A percentile compares a stretch with the other conserved stretches of the same genome.
Evolutionary conservation across 2,329 filamentous ascomycete species (phyloP).

Genomic region (Myriosclerotinia scirpicola): DNA sequence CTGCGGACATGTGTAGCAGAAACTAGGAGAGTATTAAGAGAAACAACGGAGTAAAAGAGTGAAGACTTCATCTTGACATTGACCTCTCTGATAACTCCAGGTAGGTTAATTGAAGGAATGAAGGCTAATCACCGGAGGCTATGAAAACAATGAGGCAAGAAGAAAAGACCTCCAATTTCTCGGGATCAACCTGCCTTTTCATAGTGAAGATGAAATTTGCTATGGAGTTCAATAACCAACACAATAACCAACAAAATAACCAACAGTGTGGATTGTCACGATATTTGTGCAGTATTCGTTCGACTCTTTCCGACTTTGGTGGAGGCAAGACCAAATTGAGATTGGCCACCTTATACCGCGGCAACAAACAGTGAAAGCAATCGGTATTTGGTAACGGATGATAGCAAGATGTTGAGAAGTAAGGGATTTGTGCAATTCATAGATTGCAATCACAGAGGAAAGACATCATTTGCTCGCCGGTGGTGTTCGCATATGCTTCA

Average conservation of each 20-base stretch:
- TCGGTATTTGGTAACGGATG: not conserved
- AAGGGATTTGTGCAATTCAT: not conserved
- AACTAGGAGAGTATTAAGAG: not conserved
- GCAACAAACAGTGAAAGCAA: not conserved
- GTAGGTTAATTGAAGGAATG: not conserved
- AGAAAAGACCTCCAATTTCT: not conserved
- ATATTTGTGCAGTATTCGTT: slow-evolving; percentile 8
- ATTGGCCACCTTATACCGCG: not conserved
- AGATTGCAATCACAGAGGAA: not conserved
- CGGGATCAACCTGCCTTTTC: slow-evolving; percentile 7
- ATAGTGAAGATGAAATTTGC: not conserved
- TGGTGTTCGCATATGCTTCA: not conserved
- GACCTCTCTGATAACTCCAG: not conserved
- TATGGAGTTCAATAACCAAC: too few species aligned
- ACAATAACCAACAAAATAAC: not conserved
- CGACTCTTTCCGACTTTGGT: not conserved
- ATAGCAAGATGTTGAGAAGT: not conserved
- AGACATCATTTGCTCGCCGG: not conserved
- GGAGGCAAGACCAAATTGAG: not conserved
- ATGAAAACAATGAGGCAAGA: not conserved
- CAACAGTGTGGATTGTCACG: not conserved
- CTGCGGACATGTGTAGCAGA: not conserved
- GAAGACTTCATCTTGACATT: slow-evolving; percentile 13
- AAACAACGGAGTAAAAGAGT: not conserved
- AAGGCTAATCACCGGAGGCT: not conserved